Base-by-base conservation (phyloP, 352 stramenopile genomes). In the Phytopythium boreale region DNA sequence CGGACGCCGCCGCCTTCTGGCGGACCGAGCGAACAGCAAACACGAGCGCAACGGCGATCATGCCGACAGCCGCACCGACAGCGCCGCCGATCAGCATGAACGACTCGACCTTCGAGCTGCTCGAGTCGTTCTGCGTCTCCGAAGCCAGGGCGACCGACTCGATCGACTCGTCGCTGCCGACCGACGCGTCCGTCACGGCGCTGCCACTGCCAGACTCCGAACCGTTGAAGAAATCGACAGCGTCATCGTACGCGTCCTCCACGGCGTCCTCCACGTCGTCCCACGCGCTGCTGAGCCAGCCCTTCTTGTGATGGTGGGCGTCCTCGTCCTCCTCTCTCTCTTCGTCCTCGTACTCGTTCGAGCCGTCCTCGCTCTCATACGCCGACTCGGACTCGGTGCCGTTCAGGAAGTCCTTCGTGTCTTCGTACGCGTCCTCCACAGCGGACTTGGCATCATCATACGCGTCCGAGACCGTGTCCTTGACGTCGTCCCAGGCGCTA, bases 11-110 rank as follows among this genome's bases (percentile, higher is more conserved):
- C 8, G 19, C 43, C 29, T 69, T 60, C n/a, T 60, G 73, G 15
- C 73, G 70, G n/a, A 63, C 47, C 37, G 59, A 61, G 2, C 75
- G 76, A 3, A 74, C 62, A 26, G 59, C 66, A 46, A 82, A 64
- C 22, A 67, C 69, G 50, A 77, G 64, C 9, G 63, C 68, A 22
- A 76, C 68, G 39, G 66, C 74, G 24, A 75, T 29, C 7, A 75
- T 44, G 55, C 70, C 74, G 17, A 77, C 71, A 59, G 72, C 72
- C 2, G 63, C 71, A 22, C 71, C 73, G 2, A 70, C 50, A 27
- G 41, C 62, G 20, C 55, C 63, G 26, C 70, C 74, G 19, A 67
- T 62, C 20, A 69, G 61, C 36, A 68, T 69, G 49, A 71, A 77
- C 31, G 69, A 47, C 22, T 22, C 71, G 8, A 66, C 67, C 29